Evolutionary conservation across 345 rosid genomes (phyloP), one percentile per base, ranked within the genome.

Genomic region (Alliaria petiolata): DNA sequence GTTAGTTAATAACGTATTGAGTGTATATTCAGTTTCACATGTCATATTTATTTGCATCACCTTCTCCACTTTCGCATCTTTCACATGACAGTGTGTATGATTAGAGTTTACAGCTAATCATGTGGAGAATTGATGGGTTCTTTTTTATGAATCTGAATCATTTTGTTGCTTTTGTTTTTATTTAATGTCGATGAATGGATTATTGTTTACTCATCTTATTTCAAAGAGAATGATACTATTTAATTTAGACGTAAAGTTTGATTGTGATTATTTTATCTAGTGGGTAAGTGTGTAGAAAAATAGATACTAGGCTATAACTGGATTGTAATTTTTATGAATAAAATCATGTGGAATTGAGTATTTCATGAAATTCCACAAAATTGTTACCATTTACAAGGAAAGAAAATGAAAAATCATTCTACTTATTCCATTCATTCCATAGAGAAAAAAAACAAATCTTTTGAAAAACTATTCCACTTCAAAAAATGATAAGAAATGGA

Each of bases 1-100:
- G n/a, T n/a, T n/a, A 25, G 26, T 25, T 47, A 46, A 11, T 20
- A 8, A 47, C 4, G 1, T 36, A 35, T 64, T 26, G 17, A 51
- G n/a, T n/a, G 17, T 30, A 28, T 17, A 20, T 49, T 8, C 39
- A 25, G 4, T 25, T 25, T 2, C 34, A 49, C 62, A 71, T 61
- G 69, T 34, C 62, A 51, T 19, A 71, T n/a, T 71, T 51, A 43
- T 62, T 43, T 71, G 45, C 55, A 52, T 71, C 68, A 61, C 2
- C 34, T 61, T 19, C 50, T 28, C 75, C 61, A 50, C 34, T 50
- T 22, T 31, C 40, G 39, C 42, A 61, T 50, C 13, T 62, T 47
- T 39, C 76, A 71, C 76, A 62, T 71, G 69, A 6, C 3, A 10
- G 12, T 8, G 31, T 36, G 11, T 35, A 46, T 46, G 67, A 52